Percentiles rank a stretch among this genome's conserved stretches.
phyloP scores from a whole-genome alignment of 192 early-diverging fungal genomes.

The Thamnidium elegans region DNA sequence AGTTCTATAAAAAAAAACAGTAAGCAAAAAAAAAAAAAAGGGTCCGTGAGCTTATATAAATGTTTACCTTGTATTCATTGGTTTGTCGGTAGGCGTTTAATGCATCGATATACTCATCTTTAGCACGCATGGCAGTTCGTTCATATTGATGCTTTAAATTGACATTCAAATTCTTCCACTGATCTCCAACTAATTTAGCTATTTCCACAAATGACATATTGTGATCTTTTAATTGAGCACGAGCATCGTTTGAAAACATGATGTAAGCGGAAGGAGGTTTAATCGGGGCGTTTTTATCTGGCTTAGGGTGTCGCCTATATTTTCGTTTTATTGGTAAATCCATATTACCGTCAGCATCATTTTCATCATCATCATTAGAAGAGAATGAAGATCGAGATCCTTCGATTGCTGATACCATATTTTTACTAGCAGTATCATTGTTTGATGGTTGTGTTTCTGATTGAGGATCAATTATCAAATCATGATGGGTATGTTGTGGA shows the following conservation, averaged over 20 bases:
- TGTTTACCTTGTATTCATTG: slow-evolving; percentile 27
- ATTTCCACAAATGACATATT: slow-evolving; percentile 37
- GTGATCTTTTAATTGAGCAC: slow-evolving; percentile 33
- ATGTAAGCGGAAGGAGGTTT: slow-evolving; percentile 48
- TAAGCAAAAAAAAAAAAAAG: neutral
- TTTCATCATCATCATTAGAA: slow-evolving; percentile 12
- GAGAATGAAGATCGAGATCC: slow-evolving; percentile 6
- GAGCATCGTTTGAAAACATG: slow-evolving; percentile 42
- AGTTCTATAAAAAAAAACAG: slow-evolving; percentile 23
- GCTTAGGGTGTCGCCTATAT: slow-evolving; percentile 44
- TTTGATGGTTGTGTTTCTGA: too few relatives aligned
- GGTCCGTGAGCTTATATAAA: neutral
- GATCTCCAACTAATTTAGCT: slow-evolving; percentile 42
- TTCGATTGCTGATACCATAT: neutral
- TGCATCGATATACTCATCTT: slow-evolving; percentile 33
- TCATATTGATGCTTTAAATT: slow-evolving; percentile 33
- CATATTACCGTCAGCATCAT: neutral
- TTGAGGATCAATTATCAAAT: too few relatives aligned
- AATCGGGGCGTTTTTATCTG: slow-evolving; percentile 39
- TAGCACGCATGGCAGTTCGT: slow-evolving; percentile 25
- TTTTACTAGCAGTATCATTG: neutral
- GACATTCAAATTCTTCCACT: slow-evolving; percentile 31
- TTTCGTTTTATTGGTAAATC: slow-evolving; percentile 28
- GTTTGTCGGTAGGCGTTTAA: slow-evolving; percentile 28
- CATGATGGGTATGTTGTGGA: too few relatives aligned